phyloP scores from a whole-genome alignment of 2,329 filamentous ascomycete species.

The Pestalotiopsis sp. region DNA sequence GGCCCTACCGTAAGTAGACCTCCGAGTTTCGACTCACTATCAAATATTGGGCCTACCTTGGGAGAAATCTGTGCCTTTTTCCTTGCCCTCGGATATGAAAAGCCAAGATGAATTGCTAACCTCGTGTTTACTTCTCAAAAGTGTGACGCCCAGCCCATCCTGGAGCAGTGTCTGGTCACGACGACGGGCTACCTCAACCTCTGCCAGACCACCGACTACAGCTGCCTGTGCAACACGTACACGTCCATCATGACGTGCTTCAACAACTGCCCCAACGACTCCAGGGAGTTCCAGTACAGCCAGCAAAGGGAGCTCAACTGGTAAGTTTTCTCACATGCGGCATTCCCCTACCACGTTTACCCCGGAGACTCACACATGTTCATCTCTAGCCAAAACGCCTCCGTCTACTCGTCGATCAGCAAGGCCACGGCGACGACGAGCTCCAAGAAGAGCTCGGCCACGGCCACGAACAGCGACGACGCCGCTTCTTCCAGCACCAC shows the following conservation, averaged over 20 bases:
- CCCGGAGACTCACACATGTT: background rate
- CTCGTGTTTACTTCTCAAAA: constrained; percentile 11
- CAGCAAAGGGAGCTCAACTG: constrained; percentile 31
- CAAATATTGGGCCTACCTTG: background rate
- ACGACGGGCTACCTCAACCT: constrained; percentile 35
- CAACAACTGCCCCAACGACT: constrained; percentile 62
- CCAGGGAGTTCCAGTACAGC: constrained; percentile 24
- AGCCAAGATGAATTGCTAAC: background rate
- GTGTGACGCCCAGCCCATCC: constrained; percentile 38
- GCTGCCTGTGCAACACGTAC: constrained; percentile 60
- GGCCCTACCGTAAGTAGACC: background rate
- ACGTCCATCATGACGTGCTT: constrained; percentile 60
- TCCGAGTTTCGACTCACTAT: background rate
- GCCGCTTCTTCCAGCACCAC: background rate
- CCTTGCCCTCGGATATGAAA: too few species aligned
- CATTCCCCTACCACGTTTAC: too few species aligned
- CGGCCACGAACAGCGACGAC: constrained; percentile 14
- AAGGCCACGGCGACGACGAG: constrained; percentile 16
- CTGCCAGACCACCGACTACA: constrained; percentile 36
- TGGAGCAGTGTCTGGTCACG: constrained; percentile 38
- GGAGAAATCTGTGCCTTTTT: too few species aligned
- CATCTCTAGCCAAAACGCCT: constrained; percentile 27
- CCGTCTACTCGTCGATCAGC: constrained; percentile 27
- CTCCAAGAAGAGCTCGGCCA: constrained; percentile 13
- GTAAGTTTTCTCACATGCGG: constrained; percentile 18